Base-by-base conservation (phyloP, 805 yeast genomes). In the Kuraishia floccosa region DNA sequence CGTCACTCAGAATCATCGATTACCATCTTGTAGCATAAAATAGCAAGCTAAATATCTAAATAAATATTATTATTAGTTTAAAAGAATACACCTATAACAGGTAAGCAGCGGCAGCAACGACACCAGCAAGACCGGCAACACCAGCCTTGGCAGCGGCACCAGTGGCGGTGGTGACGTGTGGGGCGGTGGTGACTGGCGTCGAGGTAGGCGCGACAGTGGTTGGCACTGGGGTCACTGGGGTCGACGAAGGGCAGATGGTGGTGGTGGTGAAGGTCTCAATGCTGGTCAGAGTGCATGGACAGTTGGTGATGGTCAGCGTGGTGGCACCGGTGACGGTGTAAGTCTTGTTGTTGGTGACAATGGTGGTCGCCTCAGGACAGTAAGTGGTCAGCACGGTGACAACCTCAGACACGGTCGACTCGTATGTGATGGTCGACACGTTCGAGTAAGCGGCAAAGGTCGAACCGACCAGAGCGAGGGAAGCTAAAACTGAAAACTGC, bases 291-390 rank as follows among this genome's bases (percentile, higher is more conserved):
- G 89, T 80, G 68, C 94, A 83, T 54, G 87, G 87, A 60, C 82
- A 76, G 68, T 83, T 78, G 49, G 93, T 79, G 72, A 82, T 68
- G 56, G 91, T 82, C 48, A 83, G 58, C 44, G 93, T 82, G 55
- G 89, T 79, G 38, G 89, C 75, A 47, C 56, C 76, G 39, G 87
- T 73, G 52, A 78, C 85, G 42, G 80, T 72, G 72, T 72, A 68
- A 51, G 89, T 79, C 54, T 54, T 53, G 65, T 66, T 67, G 69
- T 75, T 76, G 56, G 75, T 72, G 41, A 63, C 65, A 37, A 82
- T 47, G 37, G 68, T 58, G 46, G 94, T 83, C 31, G 93, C 59
- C 40, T 50, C 61, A 55, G 94, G 93, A 61, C 93, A 82, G 79
- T 76, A 81, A 46, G 93, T 81, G 60, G 81, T 73, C 70, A 63